phyloP scores from a whole-genome alignment of 805 yeast genomes.

The Starmerella tilneyi region DNA sequence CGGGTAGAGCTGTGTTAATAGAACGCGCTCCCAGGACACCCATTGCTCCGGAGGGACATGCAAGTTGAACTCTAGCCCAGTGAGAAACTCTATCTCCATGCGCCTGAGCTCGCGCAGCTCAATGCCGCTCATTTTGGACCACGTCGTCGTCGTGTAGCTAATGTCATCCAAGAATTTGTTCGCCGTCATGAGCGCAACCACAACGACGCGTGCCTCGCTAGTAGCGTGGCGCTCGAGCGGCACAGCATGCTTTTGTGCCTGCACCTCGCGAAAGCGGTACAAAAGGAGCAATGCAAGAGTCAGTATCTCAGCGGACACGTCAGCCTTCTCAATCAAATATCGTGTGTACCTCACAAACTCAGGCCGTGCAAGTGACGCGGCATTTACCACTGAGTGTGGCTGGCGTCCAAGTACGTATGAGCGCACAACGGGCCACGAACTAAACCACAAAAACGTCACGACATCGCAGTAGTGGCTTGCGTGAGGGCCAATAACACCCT shows the following conservation, averaged over 20 bases:
- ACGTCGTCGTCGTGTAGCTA: constrained; percentile 80
- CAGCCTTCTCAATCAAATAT: constrained; percentile 27
- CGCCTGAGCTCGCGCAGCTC: constrained; percentile 45
- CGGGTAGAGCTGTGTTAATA: constrained; percentile 5
- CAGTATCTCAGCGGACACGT: constrained; percentile 29
- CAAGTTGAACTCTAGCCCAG: constrained; percentile 47
- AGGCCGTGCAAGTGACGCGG: constrained; percentile 1
- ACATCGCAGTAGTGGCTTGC: constrained; percentile 18
- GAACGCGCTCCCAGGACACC: constrained; percentile 24
- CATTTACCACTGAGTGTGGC: background rate
- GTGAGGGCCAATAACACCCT: background rate
- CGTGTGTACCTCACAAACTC: constrained; percentile 27
- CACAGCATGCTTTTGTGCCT: constrained; percentile 11
- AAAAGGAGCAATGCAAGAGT: constrained; percentile 31
- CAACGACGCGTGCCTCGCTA: constrained; percentile 36
- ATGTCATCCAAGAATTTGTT: constrained; percentile 90
- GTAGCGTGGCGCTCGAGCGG: constrained; percentile 27
- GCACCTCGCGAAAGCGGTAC: constrained; percentile 25
- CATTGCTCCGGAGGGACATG: constrained; percentile 32
- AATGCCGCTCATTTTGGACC: constrained; percentile 84
- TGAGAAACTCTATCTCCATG: constrained; percentile 61
- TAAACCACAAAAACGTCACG: constrained; percentile 16
- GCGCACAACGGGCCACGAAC: constrained; percentile 8
- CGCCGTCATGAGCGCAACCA: constrained; percentile 64
- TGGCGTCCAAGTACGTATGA: background rate